phyloP scores from a whole-genome alignment of 73 alveolate genomes.

The Effrenium voratum region DNA sequence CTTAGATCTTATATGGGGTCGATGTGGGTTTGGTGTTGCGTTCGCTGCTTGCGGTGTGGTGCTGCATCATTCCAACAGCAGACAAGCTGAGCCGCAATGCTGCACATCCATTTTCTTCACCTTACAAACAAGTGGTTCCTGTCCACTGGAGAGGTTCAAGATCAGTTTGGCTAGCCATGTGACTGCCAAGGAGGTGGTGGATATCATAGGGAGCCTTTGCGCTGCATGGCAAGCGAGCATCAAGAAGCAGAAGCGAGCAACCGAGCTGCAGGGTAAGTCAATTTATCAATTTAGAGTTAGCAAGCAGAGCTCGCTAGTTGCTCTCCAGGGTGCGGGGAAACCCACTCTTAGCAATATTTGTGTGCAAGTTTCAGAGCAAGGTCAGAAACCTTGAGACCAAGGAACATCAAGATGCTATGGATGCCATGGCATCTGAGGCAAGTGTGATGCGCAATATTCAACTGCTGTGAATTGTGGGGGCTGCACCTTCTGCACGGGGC shows the following conservation, averaged over 20 bases:
- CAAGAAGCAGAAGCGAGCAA: slow-evolving; percentile 89
- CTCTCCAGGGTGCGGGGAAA: neutral
- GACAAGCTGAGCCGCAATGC: no score
- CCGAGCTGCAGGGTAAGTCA: neutral
- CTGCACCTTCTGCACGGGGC: neutral
- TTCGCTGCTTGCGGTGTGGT: no score
- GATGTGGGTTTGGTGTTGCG: neutral
- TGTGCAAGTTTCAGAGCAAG: neutral
- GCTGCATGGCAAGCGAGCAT: slow-evolving; percentile 93
- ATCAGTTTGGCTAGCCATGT: no score
- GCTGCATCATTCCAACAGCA: no score
- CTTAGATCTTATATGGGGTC: neutral
- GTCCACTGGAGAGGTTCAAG: no score
- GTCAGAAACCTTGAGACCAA: neutral
- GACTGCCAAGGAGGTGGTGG: slow-evolving; percentile 92
- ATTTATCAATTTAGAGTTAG: neutral
- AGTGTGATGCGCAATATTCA: neutral
- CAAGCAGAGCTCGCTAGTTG: neutral
- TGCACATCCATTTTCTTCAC: no score
- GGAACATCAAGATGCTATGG: slow-evolving; percentile 81
- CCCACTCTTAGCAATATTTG: neutral
- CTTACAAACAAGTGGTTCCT: no score
- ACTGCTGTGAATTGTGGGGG: no score
- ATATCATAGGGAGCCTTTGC: slow-evolving; percentile 61
- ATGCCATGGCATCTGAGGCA: slow-evolving; percentile 85